Conservation (phyloP, 2,329 filamentous ascomycete species). For the Fusarium agapanthi region DNA sequence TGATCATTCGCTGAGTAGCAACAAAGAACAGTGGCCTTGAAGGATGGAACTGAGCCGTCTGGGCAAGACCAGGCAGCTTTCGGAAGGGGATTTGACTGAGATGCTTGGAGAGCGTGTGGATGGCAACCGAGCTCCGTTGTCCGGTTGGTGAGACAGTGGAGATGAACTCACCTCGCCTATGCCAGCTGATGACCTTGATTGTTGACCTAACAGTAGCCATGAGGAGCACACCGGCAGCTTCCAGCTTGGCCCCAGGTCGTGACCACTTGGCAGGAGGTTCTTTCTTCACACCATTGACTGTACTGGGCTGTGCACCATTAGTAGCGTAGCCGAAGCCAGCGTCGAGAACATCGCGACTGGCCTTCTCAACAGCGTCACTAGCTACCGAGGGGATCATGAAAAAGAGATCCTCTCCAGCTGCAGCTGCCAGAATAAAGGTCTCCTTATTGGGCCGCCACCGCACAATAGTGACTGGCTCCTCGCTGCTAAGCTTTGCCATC, state of each 20-base stretch:
- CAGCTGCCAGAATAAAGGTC: slow-evolving; percentile 81
- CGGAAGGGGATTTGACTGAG: slow-evolving; percentile 95
- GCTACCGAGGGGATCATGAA: slow-evolving; percentile 81
- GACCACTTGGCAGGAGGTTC: slow-evolving; percentile 83
- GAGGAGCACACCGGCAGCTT: slow-evolving; percentile 80
- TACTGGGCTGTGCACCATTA: slow-evolving; percentile 65
- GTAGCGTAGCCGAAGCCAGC: slow-evolving; percentile 95
- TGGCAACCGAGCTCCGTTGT: slow-evolving; percentile 82
- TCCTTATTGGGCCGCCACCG: slow-evolving; percentile 90
- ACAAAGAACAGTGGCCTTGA: slow-evolving; percentile 94
- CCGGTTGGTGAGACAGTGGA: slow-evolving; percentile 87
- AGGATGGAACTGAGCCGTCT: slow-evolving; percentile 94
- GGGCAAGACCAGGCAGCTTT: slow-evolving; percentile 75
- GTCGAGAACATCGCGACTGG: slow-evolving; percentile 80
- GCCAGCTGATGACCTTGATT: slow-evolving; percentile 92
- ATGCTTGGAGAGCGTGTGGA: slow-evolving; percentile 95
- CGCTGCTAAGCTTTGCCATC: slow-evolving; percentile 79
- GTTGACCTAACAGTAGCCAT: slow-evolving; percentile 81
- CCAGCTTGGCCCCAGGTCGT: slow-evolving; percentile 76
- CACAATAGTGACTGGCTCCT: slow-evolving; percentile 84
- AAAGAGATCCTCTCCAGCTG: slow-evolving; percentile 85
- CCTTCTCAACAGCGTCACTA: slow-evolving; percentile 76
- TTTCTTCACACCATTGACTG: slow-evolving; percentile 69
- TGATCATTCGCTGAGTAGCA: slow-evolving; percentile 91
- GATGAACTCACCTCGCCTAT: slow-evolving; percentile 93